These are phyloP conservation scores for Phialophora chinensis DNA, from an alignment of 2,329 filamentous ascomycete species.

Conservation along the genomic window DNA sequence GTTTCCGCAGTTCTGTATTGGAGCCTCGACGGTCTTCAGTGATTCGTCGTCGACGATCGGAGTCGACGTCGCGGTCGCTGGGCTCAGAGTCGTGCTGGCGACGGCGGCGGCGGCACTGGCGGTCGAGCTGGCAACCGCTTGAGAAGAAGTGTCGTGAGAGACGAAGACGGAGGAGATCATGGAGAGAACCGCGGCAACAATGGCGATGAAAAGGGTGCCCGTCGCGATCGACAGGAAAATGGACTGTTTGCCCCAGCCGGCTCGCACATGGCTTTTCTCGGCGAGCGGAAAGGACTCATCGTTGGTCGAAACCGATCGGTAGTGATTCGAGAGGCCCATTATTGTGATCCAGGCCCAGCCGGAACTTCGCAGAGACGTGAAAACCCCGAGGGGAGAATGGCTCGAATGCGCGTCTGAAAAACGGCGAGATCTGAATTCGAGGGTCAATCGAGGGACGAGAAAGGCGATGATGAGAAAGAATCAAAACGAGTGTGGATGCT, in stretches of 20 bases:
- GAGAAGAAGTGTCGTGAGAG: conserved; percentile 18
- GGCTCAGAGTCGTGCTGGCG: conserved; percentile 17
- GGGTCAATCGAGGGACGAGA: not conserved
- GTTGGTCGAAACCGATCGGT: conserved; percentile 34
- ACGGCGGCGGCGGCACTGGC: conserved; percentile 20
- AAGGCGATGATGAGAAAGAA: not conserved
- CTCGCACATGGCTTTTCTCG: conserved; percentile 23
- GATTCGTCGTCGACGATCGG: conserved; percentile 23
- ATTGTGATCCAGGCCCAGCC: conserved; percentile 14
- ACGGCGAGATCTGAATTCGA: not conserved
- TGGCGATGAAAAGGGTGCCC: conserved; percentile 32
- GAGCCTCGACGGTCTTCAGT: conserved; percentile 11
- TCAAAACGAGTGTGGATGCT: conserved; percentile 19
- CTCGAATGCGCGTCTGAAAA: not conserved
- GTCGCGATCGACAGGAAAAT: conserved; percentile 33
- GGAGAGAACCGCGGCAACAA: conserved; percentile 32
- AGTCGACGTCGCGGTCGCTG: conserved; percentile 11
- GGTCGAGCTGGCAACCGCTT: conserved; percentile 16
- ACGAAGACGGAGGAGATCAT: conserved; percentile 33
- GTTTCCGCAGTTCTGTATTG: conserved; percentile 35
- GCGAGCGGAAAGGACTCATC: conserved; percentile 31
- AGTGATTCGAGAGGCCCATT: conserved; percentile 34
- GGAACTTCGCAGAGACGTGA: not conserved
- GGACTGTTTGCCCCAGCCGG: conserved; percentile 36
- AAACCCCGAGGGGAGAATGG: not conserved